These are phyloP conservation scores for Aspergillus proliferans DNA, from an alignment of 2,329 filamentous ascomycete genomes.

Conservation along the genomic window DNA sequence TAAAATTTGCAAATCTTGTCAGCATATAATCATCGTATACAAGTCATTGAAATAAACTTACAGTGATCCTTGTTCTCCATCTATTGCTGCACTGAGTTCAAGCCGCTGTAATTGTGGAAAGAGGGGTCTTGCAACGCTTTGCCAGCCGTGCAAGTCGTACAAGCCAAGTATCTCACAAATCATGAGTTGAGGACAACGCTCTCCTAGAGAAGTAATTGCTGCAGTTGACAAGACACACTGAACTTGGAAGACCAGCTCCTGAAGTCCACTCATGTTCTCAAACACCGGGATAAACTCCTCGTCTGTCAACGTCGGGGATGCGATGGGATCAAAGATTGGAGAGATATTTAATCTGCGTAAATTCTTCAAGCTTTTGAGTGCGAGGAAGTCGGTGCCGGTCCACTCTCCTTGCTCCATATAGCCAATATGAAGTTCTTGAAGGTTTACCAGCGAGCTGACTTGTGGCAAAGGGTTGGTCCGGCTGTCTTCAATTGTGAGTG, in stretches of 20 bases:
- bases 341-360: neutral
- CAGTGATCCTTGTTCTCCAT: neutral
- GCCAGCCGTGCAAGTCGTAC: neutral
- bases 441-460: neutral
- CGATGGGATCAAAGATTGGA: neutral
- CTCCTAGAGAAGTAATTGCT: neutral
- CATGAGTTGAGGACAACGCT: neutral
- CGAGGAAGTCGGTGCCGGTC: neutral
- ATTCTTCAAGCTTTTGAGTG: neutral
- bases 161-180: neutral
- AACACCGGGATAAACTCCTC: neutral
- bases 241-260: neutral
- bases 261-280: neutral
- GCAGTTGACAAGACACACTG: neutral
- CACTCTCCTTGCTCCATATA: neutral
- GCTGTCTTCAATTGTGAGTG: neutral
- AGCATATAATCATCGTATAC: neutral
- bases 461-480: neutral
- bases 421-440: neutral
- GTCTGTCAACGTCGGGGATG: neutral
- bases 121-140: neutral
- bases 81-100: neutral
- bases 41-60: neutral
- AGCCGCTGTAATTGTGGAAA: neutral
- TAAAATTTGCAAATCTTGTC: neutral